phyloP scores from a whole-genome alignment of 495 filamentous ascomycete genomes.

The Tuber aestivum region DNA sequence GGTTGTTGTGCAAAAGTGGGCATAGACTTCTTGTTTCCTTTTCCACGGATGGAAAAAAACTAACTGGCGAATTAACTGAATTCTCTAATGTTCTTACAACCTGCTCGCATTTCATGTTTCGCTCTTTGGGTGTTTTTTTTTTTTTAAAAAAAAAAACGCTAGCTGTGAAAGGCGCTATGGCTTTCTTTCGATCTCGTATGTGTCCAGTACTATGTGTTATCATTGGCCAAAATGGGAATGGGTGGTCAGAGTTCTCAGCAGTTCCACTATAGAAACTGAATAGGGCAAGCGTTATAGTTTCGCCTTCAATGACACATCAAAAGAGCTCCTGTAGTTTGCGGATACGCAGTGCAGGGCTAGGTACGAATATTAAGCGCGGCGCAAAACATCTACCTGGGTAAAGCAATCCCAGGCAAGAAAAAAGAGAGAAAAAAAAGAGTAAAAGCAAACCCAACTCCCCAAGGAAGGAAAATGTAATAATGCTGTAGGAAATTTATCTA shows the following conservation, averaged over 20 bases:
- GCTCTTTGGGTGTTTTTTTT: not conserved
- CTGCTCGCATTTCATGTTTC: constrained; percentile 3
- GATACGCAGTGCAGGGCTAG: not conserved
- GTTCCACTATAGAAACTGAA: not conserved
- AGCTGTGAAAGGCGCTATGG: constrained; percentile 29
- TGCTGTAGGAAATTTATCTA: constrained; percentile 21
- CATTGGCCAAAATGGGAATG: constrained; percentile 3
- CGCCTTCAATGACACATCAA: not conserved
- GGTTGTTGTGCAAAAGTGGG: constrained; percentile 71
- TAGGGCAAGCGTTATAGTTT: not conserved
- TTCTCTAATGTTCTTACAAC: not conserved
- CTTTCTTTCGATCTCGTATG: constrained; percentile 6
- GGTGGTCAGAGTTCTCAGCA: not conserved
- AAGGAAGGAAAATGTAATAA: constrained; percentile 8
- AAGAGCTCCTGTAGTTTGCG: not conserved
- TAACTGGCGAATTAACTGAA: not conserved
- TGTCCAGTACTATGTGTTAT: not conserved
- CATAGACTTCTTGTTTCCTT: constrained; percentile 43
- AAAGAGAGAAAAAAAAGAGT: not conserved
- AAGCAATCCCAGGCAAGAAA: constrained; percentile 2
- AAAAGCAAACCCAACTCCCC: constrained; percentile 31
- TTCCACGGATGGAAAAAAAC: not conserved
- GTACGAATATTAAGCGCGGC: not conserved
- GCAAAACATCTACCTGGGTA: not conserved
- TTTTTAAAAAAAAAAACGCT: constrained; percentile 11